Evolutionary conservation across 2,329 filamentous ascomycete genomes (phyloP), one percentile per base, ranked within the genome.

Genomic region (Venturia carpophila): DNA sequence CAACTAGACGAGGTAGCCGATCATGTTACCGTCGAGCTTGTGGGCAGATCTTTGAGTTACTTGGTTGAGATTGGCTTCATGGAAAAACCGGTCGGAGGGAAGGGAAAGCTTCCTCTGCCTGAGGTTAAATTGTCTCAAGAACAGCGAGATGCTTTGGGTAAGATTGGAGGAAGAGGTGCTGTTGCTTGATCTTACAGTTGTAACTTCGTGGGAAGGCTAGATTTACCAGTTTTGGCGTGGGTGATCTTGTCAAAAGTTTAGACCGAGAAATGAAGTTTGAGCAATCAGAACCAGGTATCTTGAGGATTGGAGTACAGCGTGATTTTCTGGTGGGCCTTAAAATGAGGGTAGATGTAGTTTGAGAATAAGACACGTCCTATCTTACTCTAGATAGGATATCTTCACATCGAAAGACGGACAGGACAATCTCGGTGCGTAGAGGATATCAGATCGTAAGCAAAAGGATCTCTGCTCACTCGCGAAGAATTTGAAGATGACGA

Each of bases 31-130:
- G 71, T 82, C 65, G 83, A 87, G 67, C 82, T 82, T 43, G 80
- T 89, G 19, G 87, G 87, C 4, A 73, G 83, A 21, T 90, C 88
- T 71, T 74, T 88, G 62, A 79, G 82, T 37, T 90, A 87, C 71
- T 75, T 90, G 45, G 80, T 84, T 3, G 80, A 81, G 67, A 80
- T 85, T 67, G 84, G 84, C 5, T 90, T 90, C 75, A 79, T 90
- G 72, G 76, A 79, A 4, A 70, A 72, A 62, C 83, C 83, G 1
- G 69, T 71, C 0, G 72, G 68, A 10, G 67, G 65, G 34, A 68
- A 67, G 39, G 76, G 74, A 64, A 74, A 73, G 70, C 11, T 58
- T 34, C 64, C 69, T 15, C 70, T 86, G 63, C 83, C 83, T 0
- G 69, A 71, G 41, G 73, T 79, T 10, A 71, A 76, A 64, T 70